phyloP scores from a whole-genome alignment of 352 stramenopile genomes.

The Phytophthora tubulina region DNA sequence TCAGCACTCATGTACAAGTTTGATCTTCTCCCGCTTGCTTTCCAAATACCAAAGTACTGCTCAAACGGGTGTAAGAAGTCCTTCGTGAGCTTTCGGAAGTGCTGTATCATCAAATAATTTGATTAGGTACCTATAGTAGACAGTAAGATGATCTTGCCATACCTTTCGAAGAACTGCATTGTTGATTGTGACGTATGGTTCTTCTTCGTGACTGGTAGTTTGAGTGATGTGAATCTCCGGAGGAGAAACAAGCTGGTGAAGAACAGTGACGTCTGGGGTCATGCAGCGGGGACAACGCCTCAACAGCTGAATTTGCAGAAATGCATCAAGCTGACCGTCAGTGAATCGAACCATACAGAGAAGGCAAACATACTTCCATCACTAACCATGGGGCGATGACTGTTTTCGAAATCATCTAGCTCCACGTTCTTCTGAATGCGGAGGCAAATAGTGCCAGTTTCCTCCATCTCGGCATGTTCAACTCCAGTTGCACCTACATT shows the following conservation, averaged over 20 bases:
- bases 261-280: slow-evolving; percentile 60
- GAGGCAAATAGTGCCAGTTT: slow-evolving; percentile 52
- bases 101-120: slow-evolving; percentile 45
- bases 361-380: background rate
- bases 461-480: slow-evolving; percentile 38
- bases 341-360: slow-evolving; percentile 12
- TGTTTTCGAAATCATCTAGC: slow-evolving; percentile 51
- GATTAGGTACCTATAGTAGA: background rate
- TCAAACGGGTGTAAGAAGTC: slow-evolving; percentile 90
- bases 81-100: slow-evolving; percentile 89
- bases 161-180: slow-evolving; percentile 86
- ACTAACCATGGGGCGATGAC: slow-evolving; percentile 51
- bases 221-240: slow-evolving; percentile 57
- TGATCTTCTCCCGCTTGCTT: slow-evolving; percentile 56
- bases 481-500: slow-evolving; percentile 7
- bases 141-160: background rate
- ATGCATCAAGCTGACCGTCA: slow-evolving; percentile 4
- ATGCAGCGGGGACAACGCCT: slow-evolving; percentile 69
- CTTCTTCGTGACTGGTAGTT: slow-evolving; percentile 65
- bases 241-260: slow-evolving; percentile 74
- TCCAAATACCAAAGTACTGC: slow-evolving; percentile 89
- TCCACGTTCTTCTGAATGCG: slow-evolving; percentile 69
- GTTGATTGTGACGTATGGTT: slow-evolving; percentile 83
- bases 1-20: slow-evolving; percentile 78
- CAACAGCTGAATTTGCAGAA: slow-evolving; percentile 49